A percentile compares a stretch with the other conserved stretches of the same genome.
Conservation (phyloP, 2,329 filamentous ascomycete genomes). For the Neopestalotiopsis sp. region DNA sequence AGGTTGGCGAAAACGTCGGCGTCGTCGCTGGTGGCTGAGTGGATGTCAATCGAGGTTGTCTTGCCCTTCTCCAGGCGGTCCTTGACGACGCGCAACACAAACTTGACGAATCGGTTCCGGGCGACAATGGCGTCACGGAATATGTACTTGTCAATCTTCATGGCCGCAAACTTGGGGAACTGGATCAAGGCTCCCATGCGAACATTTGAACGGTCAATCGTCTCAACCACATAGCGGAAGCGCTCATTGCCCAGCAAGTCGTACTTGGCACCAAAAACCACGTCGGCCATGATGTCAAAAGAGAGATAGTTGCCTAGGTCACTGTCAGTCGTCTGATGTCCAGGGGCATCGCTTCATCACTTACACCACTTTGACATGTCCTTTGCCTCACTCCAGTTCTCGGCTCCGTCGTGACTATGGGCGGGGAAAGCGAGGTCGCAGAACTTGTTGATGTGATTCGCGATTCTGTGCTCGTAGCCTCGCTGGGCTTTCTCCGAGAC, state of each 20-base stretch:
- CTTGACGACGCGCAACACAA: conserved; percentile 15
- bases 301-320: conserved; percentile 20
- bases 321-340: neutral
- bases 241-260: conserved; percentile 15
- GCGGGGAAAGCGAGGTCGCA: conserved; percentile 12
- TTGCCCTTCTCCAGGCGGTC: conserved; percentile 17
- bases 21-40: conserved; percentile 10
- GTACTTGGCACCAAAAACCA: conserved; percentile 19
- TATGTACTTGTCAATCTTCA: conserved; percentile 18
- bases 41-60: conserved; percentile 7
- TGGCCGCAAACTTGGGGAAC: conserved; percentile 9
- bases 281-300: conserved; percentile 21
- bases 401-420: neutral
- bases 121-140: conserved; percentile 16
- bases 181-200: conserved; percentile 20
- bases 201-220: conserved; percentile 21
- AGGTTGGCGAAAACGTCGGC: conserved; percentile 19
- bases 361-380: conserved; percentile 21
- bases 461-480: conserved; percentile 17
- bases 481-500: conserved; percentile 16
- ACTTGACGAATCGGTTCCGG: conserved; percentile 19
- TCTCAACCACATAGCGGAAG: conserved; percentile 17
- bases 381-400: conserved; percentile 12
- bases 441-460: conserved; percentile 18
- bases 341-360: neutral